A percentile compares a stretch with the other conserved stretches of the same genome.
phyloP scores from a whole-genome alignment of 2,329 filamentous ascomycete genomes.

The Tolypocladium pustulatum region DNA sequence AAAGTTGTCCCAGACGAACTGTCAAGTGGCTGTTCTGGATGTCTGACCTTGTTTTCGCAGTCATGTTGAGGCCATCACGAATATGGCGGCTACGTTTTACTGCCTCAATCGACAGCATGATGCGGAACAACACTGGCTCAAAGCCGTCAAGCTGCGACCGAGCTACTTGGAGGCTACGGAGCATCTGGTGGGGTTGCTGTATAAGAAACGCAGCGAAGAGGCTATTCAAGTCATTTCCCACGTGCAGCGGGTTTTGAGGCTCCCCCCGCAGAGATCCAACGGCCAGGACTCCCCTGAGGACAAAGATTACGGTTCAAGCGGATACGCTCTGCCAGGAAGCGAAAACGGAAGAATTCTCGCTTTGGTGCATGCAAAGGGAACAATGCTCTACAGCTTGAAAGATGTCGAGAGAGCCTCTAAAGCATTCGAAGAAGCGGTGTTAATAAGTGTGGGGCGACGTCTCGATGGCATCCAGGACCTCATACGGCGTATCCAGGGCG shows the following conservation, averaged over 20 bases:
- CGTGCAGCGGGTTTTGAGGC: constrained; percentile 59
- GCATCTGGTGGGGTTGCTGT: constrained; percentile 81
- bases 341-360: constrained; percentile 91
- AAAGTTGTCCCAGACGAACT: constrained; percentile 18
- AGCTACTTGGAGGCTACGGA: constrained; percentile 92
- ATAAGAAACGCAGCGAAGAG: constrained; percentile 71
- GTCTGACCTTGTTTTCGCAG: constrained; percentile 32
- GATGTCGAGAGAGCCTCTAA: constrained; percentile 71
- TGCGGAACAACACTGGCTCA: constrained; percentile 76
- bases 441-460: constrained; percentile 70
- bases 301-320: constrained; percentile 30
- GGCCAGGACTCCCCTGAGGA: constrained; percentile 9
- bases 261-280: neutral
- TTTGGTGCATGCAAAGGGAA: constrained; percentile 96
- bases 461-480: constrained; percentile 65
- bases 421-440: constrained; percentile 88
- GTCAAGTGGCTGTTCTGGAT: constrained; percentile 18
- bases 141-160: constrained; percentile 72
- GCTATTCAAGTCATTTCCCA: constrained; percentile 80
- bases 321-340: constrained; percentile 71
- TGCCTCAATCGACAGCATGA: constrained; percentile 74
- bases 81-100: constrained; percentile 80
- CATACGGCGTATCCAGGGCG: constrained; percentile 65
- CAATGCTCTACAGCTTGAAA: constrained; percentile 87
- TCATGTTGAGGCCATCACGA: constrained; percentile 89